Evolutionary conservation across 371 early-diverging fungal species (phyloP), one percentile per base, ranked within the genome.

Genomic region (Batrachochytrium dendrobatidis): DNA sequence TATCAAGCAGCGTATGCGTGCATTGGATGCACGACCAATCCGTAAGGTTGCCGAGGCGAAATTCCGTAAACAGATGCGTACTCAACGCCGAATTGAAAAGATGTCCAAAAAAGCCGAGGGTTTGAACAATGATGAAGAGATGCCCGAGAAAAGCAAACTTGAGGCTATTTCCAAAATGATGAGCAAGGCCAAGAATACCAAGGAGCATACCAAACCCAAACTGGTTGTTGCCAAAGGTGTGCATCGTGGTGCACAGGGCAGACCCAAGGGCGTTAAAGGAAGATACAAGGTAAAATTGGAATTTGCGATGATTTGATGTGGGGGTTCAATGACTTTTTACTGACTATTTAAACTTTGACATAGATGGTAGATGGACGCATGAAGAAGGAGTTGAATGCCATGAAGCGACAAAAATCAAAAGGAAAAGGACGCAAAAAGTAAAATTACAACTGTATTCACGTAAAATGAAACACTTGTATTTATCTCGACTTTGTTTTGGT

Each of bases 1-100:
- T 50, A 79, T 95, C 53, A 74, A 80, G 62, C 87, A 89, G 34
- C 83, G 86, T 56, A 77, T 90, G 63, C 81, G 82, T 69, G 93
- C 89, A 5, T 70, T 98, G 59, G 87, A 96, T 73, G 94, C 94
- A 12, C 89, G 95, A 34, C 95, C 97, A 22, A 95, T 96, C 73
- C 96, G 96, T 73, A 98, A 96, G 85, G 87, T 96, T 32, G 91
- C 90, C n/a, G 98, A 98, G 77, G 97, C 98, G 52, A 95, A 94
- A 80, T 92, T 91, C 34, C 83, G 98, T 59, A 94, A 96, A 82
- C 91, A 93, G 86, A 74, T 87, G 69, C 82, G 77, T 24, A 64
- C 66, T 25, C 51, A 54, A 48, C 65, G 63, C 65, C 83, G 85
- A 52, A 49, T 94, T 46, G 83, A 84, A 48, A 88, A 88, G 69